A percentile compares a stretch with the other conserved stretches of the same genome.
Conservation (phyloP, 1,284 basidiomycete genomes). For the Phylloporus sp. region DNA sequence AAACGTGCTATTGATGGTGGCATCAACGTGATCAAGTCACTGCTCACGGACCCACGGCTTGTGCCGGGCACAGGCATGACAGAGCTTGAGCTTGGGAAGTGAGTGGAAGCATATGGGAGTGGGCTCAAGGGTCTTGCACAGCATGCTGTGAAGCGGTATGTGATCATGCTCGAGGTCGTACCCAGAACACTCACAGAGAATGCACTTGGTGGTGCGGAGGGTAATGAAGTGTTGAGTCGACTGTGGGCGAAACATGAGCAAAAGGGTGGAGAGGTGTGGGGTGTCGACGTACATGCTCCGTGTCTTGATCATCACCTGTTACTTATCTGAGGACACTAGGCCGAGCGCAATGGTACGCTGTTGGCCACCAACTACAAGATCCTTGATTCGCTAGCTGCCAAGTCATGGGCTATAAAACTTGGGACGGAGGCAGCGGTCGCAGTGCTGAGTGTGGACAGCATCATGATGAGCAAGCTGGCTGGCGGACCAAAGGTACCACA, state of each 20-base stretch:
- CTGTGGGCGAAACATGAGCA: conserved; percentile 90
- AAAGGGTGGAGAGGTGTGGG: conserved; percentile 72
- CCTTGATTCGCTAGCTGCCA: conserved; percentile 85
- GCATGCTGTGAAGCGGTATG: conserved; percentile 93
- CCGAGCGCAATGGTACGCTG: conserved; percentile 77
- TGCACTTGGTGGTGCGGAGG: conserved; percentile 87
- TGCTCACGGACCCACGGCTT: conserved; percentile 89
- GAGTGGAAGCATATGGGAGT: conserved; percentile 87
- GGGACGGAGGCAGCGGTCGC: conserved; percentile 95
- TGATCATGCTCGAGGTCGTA: conserved; percentile 89
- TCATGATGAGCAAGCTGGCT: conserved; percentile 96
- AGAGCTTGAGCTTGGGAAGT: conserved; percentile 88
- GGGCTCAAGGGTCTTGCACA: conserved; percentile 92
- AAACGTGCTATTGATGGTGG: conserved; percentile 97
- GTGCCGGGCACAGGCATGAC: conserved; percentile 95
- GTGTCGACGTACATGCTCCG: conserved; percentile 92
- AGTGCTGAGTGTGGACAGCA: conserved; percentile 95
- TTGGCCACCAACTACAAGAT: conserved; percentile 67
- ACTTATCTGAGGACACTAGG: conserved; percentile 45
- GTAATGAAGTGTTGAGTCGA: conserved; percentile 89
- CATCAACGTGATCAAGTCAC: conserved; percentile 93
- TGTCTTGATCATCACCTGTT: neutral
- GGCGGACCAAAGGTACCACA: conserved; percentile 86
- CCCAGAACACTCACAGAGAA: conserved; percentile 96
- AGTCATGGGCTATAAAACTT: conserved; percentile 87